phyloP scores from a whole-genome alignment of 2,329 filamentous ascomycete species.

The Neurospora sp. region DNA sequence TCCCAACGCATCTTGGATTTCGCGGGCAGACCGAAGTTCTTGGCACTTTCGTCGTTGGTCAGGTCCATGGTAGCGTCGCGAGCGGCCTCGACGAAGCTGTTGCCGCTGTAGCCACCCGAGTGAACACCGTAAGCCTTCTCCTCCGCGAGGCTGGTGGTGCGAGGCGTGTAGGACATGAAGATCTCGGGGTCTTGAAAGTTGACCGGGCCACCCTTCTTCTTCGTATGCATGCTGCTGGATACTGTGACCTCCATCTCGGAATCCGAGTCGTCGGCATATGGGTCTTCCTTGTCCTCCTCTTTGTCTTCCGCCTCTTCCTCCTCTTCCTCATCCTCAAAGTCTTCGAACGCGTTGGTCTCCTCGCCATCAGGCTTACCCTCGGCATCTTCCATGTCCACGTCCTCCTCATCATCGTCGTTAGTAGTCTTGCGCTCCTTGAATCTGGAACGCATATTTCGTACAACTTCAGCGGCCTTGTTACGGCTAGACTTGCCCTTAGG shows the following conservation, averaged over 20 bases:
- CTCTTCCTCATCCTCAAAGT: conserved; percentile 26
- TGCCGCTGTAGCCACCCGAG: conserved; percentile 56
- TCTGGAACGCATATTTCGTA: conserved; percentile 60
- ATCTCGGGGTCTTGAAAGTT: conserved; percentile 77
- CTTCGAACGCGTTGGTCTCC: conserved; percentile 31
- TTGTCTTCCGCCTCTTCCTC: conserved; percentile 24
- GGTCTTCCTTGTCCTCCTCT: conserved; percentile 35
- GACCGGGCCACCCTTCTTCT: conserved; percentile 38
- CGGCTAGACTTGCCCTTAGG: conserved; percentile 49
- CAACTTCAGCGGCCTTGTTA: conserved; percentile 61
- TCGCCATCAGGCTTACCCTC: conserved; percentile 26
- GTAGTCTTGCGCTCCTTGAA: conserved; percentile 48
- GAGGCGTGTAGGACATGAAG: conserved; percentile 94
- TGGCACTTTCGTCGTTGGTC: conserved; percentile 73
- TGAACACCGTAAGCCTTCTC: conserved; percentile 91
- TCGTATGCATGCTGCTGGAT: conserved; percentile 44
- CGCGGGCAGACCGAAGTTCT: conserved; percentile 67
- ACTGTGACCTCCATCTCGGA: conserved; percentile 61
- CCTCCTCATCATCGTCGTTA: conserved; percentile 21
- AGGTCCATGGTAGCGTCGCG: conserved; percentile 85
- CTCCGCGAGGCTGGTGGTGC: conserved; percentile 69
- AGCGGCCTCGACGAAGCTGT: conserved; percentile 82
- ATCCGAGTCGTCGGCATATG: conserved; percentile 40
- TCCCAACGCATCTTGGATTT: conserved; percentile 85
- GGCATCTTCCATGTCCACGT: conserved; percentile 24